Percentiles rank a stretch among this genome's conserved stretches.
Evolutionary conservation across 148 eudicot genomes (phyloP).

Genomic region (Rhododendron kiyosumense): DNA sequence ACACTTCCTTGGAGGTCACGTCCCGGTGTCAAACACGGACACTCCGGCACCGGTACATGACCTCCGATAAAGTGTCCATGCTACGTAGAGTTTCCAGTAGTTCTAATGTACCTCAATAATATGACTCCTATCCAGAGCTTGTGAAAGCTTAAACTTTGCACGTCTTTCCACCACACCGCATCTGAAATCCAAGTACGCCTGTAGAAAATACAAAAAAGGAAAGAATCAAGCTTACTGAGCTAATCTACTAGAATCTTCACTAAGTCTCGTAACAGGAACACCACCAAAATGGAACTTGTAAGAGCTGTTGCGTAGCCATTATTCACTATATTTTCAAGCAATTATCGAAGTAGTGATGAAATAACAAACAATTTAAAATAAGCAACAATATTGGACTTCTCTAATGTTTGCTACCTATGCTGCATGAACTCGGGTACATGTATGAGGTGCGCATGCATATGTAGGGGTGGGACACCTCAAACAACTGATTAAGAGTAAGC

Average conservation of each 20-base stretch:
- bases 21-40: not conserved
- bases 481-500: not conserved
- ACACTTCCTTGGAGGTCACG: not conserved
- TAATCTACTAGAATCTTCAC: not conserved
- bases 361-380: not conserved
- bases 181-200: conserved; percentile 95
- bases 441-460: not conserved
- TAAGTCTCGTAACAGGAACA: not conserved
- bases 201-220: conserved; percentile 14
- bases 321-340: not conserved
- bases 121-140: conserved; percentile 79
- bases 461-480: not conserved
- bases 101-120: conserved; percentile 67
- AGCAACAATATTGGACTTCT: conserved; percentile 1
- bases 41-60: not conserved
- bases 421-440: not conserved
- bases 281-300: not conserved
- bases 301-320: not conserved
- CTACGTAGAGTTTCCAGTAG: not conserved
- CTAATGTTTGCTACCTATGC: not conserved
- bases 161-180: conserved; percentile 85
- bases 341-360: not conserved
- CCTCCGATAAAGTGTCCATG: not conserved
- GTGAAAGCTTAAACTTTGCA: conserved; percentile 68
- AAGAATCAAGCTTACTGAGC: not conserved